Percentiles rank a stretch among this genome's conserved stretches.
These are phyloP conservation scores for Crepidotus variabilis DNA, from an alignment of 768 basidiomycete species.

Conservation along the genomic window DNA sequence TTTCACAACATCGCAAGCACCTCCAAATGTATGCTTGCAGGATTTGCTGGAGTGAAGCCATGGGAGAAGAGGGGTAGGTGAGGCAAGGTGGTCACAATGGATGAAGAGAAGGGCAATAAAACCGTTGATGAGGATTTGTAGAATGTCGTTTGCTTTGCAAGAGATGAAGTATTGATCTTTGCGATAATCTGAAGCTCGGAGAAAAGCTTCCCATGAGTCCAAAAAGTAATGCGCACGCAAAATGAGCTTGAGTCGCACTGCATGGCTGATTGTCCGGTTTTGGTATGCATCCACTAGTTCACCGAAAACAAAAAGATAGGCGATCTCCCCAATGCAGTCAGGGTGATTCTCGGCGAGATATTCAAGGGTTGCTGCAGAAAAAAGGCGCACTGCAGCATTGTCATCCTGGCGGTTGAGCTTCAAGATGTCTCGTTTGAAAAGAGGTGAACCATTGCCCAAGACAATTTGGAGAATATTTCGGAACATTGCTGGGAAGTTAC, in stretches of 20 bases:
- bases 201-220: conserved; percentile 22
- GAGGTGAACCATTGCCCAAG: conserved; percentile 11
- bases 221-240: conserved; percentile 26
- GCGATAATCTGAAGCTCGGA: conserved; percentile 15
- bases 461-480: conserved; percentile 17
- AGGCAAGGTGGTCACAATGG: conserved; percentile 27
- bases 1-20: conserved; percentile 18
- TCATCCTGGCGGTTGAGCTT: conserved; percentile 41
- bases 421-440: conserved; percentile 26
- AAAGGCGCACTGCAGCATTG: conserved; percentile 33
- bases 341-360: conserved; percentile 14
- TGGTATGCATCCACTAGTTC: conserved; percentile 34
- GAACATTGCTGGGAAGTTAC: conserved; percentile 16
- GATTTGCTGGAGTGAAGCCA: conserved; percentile 27
- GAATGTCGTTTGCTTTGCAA: conserved; percentile 26
- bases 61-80: conserved; percentile 22
- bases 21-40: conserved; percentile 30
- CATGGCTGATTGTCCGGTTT: conserved; percentile 22
- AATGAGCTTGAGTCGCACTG: conserved; percentile 25
- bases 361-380: conserved; percentile 24
- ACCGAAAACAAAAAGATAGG: conserved; percentile 36
- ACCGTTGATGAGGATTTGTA: conserved; percentile 24
- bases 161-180: conserved; percentile 26
- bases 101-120: conserved; percentile 26
- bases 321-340: conserved; percentile 17